phyloP scores from a whole-genome alignment of 495 filamentous ascomycete species.

The Xylaria palmicola region DNA sequence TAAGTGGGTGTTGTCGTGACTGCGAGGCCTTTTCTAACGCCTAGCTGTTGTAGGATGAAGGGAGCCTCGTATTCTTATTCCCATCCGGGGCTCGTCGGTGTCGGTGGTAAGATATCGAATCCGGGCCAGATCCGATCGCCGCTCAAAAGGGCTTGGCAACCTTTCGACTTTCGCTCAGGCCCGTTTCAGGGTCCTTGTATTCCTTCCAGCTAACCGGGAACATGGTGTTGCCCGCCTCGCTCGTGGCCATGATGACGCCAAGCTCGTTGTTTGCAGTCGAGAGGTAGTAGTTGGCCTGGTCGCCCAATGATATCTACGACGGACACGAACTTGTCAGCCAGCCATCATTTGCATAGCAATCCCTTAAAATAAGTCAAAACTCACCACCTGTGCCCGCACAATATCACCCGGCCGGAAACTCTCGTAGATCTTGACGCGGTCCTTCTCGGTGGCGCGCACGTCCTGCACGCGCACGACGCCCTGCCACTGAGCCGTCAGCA shows the following conservation, averaged over 20 bases:
- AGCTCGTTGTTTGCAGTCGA: slow-evolving; percentile 86
- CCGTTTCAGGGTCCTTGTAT: slow-evolving; percentile 81
- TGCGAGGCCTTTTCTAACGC: neutral
- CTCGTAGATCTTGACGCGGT: slow-evolving; percentile 84
- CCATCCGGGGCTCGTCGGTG: neutral
- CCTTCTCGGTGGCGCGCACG: slow-evolving; percentile 92
- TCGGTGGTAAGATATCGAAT: neutral
- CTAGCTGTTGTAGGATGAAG: neutral
- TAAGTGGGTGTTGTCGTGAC: neutral
- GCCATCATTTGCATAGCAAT: neutral
- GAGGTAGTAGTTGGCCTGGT: slow-evolving; percentile 91
- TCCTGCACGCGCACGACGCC: slow-evolving; percentile 76
- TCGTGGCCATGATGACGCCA: slow-evolving; percentile 91
- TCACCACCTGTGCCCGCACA: slow-evolving; percentile 79
- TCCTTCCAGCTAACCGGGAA: slow-evolving; percentile 93
- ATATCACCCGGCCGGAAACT: slow-evolving; percentile 94
- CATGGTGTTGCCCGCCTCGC: slow-evolving; percentile 86
- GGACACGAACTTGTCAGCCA: neutral
- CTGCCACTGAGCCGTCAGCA: slow-evolving; percentile 60
- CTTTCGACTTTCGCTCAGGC: slow-evolving; percentile 76
- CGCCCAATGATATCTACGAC: slow-evolving; percentile 75
- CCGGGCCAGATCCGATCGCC: neutral
- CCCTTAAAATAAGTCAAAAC: slow-evolving; percentile 35
- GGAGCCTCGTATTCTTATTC: neutral
- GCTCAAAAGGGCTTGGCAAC: slow-evolving; percentile 87